Evolutionary conservation across 2,329 filamentous ascomycete species (phyloP), one percentile per base, ranked within the genome.

Genomic region (Gnomoniopsis smithogilvyi): DNA sequence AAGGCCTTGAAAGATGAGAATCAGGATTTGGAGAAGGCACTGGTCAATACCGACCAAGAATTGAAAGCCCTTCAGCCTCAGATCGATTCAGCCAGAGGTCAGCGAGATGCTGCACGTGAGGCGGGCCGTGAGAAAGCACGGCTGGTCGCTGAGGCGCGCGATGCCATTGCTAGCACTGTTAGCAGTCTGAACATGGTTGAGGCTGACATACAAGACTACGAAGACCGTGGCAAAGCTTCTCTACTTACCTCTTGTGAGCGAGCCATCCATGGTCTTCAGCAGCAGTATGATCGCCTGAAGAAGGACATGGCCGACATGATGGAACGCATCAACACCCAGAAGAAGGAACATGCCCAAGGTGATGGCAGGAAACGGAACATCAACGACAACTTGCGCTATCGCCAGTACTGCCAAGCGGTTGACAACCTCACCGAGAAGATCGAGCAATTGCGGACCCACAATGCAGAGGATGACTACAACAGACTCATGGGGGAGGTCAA

Each of bases 321-420:
- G 2, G 79, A 82, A 24, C 83, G 89, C 57, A 86, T 91, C 62
- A 95, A 96, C 73, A 87, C 87, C 65, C 81, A 96, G 53, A 89
- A 89, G 64, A 84, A 90, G 51, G 88, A 92, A 54, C 82, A 93
- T 54, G 85, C 87, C 66, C 91, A 92, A 67, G 90, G 91, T 58
- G 90, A 93, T 64, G 86, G 88, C 60, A 93, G 88, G 58, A 94
- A 92, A 75, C 89, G 91, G 67, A 92, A 91, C 64, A 96, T 99
- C 66, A 81, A 80, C 22, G 92, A 98, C 70, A 99, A 99, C 67
- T 77, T 98, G 54, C 87, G 87, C 63, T 96, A 92, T 71, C 90
- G 95, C 59, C 88, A 89, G 69, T 88, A 90, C 62, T 79, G 86
- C 58, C 83, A 86, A 56, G 81, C 87, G 41, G 80, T 97, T 2